Conservation (phyloP, 495 filamentous ascomycete species). For the Sabuloglossum arenarium region DNA sequence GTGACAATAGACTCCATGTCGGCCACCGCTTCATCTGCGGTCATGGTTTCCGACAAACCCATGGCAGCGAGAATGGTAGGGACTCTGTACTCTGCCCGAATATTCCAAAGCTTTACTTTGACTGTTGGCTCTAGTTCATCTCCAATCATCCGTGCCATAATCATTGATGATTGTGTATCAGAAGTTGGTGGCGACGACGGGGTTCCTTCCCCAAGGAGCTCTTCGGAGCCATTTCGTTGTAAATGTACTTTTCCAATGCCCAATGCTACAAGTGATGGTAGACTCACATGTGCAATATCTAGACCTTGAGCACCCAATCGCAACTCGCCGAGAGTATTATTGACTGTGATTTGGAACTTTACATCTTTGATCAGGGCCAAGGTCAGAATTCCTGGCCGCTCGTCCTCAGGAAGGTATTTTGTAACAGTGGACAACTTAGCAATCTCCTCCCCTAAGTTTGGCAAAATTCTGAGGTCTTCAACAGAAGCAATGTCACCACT, state of each 20-base stretch:
- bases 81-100: slow-evolving; percentile 70
- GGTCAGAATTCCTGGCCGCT: slow-evolving; percentile 73
- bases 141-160: slow-evolving; percentile 70
- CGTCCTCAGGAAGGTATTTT: slow-evolving; percentile 91
- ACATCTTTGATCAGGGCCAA: slow-evolving; percentile 43
- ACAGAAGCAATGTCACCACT: slow-evolving; percentile 34
- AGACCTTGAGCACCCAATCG: slow-evolving; percentile 32
- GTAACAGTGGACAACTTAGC: slow-evolving; percentile 65
- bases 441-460: slow-evolving; percentile 56
- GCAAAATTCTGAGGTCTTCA: slow-evolving; percentile 37
- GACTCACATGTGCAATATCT: slow-evolving; percentile 63
- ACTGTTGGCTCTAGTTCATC: slow-evolving; percentile 86
- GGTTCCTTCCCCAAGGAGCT: slow-evolving; percentile 32
- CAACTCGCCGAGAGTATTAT: slow-evolving; percentile 43
- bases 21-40: slow-evolving; percentile 51
- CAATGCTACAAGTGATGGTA: slow-evolving; percentile 61
- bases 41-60: slow-evolving; percentile 40
- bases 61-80: slow-evolving; percentile 61
- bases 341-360: slow-evolving; percentile 33
- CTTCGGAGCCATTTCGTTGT: slow-evolving; percentile 42
- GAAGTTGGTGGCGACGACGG: slow-evolving; percentile 5
- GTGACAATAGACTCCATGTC: slow-evolving; percentile 62
- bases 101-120: slow-evolving; percentile 64
- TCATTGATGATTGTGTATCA: slow-evolving; percentile 26
- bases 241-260: slow-evolving; percentile 39